Base-by-base conservation (phyloP, 495 filamentous ascomycete genomes). In the Parathielavia appendiculata region DNA sequence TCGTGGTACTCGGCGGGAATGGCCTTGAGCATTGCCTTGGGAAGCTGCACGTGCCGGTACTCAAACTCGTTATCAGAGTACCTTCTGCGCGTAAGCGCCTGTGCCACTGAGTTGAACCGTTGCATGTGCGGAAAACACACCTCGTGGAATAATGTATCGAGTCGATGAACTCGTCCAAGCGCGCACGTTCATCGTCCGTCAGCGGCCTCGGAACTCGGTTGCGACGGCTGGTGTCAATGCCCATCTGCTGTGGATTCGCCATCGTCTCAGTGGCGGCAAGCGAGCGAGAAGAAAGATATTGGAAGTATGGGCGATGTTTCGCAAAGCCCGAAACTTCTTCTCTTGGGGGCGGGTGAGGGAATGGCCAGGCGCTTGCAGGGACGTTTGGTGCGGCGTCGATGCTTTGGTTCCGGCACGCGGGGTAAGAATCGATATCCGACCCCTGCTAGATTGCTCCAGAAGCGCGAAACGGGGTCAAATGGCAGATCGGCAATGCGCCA, bases 1-100 rank as follows among this genome's bases (percentile, higher is more conserved):
- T 97, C 93, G 67, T 96, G 95, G 71, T 97, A 98, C 54, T 95
- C 95, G 69, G 91, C 82, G 13, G 93, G 93, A 61, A 98, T 97
- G 35, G 84, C 87, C 73, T 97, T 98, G 44, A 98, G 83, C 93
- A 98, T 98, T 49, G 87, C 86, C 73, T 97, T 97, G 5, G 93
- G 93, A 26, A 98, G 84, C 71, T 96, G 92, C 30, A 98, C 93
- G 72, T 98, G 93, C 51, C 93, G 90, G 73, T 95, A 96, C 75
- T 96, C 92, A 70, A 76, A 92, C 71, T 92, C 83, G 73, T 82
- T 80, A 68, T 96, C 92, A n/a, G 83, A 86, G 71, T 96, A 96
- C 63, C 91, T 95, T 51, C 43, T 35, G 40, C 22, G 11, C 30
- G 53, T 67, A 11, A 67, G 65, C 12, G n/a, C 32, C 26, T 12